Evolutionary conservation across 2,329 filamentous ascomycete genomes (phyloP).

Genomic region (Mollisia scopiformis): DNA sequence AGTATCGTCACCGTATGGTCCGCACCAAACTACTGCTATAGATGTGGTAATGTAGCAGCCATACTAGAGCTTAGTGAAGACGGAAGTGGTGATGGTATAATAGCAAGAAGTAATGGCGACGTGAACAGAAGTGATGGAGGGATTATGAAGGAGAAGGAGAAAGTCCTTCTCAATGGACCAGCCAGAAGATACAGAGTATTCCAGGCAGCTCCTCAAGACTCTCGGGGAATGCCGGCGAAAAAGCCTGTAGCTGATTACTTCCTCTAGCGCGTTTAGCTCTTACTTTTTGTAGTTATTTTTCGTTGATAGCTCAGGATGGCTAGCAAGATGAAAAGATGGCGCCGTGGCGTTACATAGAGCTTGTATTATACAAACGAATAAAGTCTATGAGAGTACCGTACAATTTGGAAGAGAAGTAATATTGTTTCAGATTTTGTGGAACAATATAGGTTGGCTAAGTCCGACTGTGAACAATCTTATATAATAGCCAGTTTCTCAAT

Average conservation of each 20-base stretch:
- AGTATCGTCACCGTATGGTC: conserved; percentile 99
- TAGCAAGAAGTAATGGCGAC: conserved; percentile 40
- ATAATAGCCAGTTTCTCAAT: no score
- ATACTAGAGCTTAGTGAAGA: conserved; percentile 93
- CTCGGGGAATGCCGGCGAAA: conserved; percentile 96
- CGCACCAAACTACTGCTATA: conserved; percentile 93
- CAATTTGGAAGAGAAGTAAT: neutral
- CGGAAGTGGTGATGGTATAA: conserved; percentile 65
- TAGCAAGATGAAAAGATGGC: neutral
- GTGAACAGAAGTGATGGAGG: conserved; percentile 59
- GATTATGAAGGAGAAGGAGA: conserved; percentile 53
- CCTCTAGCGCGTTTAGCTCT: conserved; percentile 47
- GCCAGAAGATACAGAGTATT: conserved; percentile 93
- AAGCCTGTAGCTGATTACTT: conserved; percentile 99
- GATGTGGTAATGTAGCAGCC: conserved; percentile 90
- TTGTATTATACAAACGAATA: neutral
- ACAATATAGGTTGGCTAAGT: no score
- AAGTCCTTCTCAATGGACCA: conserved; percentile 66
- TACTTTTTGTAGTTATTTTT: neutral
- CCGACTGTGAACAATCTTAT: no score
- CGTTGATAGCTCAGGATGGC: neutral
- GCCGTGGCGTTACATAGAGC: neutral
- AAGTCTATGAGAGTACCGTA: neutral
- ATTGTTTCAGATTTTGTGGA: no score
- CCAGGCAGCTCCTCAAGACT: conserved; percentile 94